A percentile compares a stretch with the other conserved stretches of the same genome.
phyloP scores from a whole-genome alignment of 192 early-diverging fungal species.

The Gaertneriomyces sp. region DNA sequence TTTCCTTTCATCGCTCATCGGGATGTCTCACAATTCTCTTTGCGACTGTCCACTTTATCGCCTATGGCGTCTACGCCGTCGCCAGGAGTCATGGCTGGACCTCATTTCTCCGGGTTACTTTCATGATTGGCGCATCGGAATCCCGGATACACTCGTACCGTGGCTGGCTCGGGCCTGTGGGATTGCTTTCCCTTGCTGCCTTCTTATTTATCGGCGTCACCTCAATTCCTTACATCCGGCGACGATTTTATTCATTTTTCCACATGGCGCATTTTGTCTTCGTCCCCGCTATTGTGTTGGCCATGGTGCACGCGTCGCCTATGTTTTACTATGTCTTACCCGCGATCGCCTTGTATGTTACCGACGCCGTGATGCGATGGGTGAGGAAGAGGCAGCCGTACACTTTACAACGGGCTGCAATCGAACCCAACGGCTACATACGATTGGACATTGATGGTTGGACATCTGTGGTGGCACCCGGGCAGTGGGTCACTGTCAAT shows the following conservation, averaged over 20 bases:
- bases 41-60: conserved; percentile 3
- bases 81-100: neutral
- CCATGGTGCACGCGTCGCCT: conserved; percentile 26
- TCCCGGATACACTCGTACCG: neutral
- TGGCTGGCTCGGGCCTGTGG: conserved; percentile 20
- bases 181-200: conserved; percentile 11
- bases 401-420: neutral
- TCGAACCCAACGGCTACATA: conserved; percentile 21
- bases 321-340: conserved; percentile 18
- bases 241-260: conserved; percentile 19
- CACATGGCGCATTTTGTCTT: conserved; percentile 22
- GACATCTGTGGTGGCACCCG: conserved; percentile 4
- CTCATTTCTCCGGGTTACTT: neutral
- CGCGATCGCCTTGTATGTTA: conserved; percentile 13
- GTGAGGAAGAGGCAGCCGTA: conserved; percentile 8
- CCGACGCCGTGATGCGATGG: conserved; percentile 13
- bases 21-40: conserved; percentile 12
- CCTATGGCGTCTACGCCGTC: conserved; percentile 2
- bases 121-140: conserved; percentile 11
- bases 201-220: conserved; percentile 20
- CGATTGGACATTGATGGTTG: conserved; percentile 26
- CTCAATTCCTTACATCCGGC: conserved; percentile 8
- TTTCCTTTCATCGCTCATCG: conserved; percentile 16
- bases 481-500: conserved; percentile 26
- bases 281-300: conserved; percentile 12